phyloP scores from a whole-genome alignment of 1,284 basidiomycete genomes.

The Irpex sp. region DNA sequence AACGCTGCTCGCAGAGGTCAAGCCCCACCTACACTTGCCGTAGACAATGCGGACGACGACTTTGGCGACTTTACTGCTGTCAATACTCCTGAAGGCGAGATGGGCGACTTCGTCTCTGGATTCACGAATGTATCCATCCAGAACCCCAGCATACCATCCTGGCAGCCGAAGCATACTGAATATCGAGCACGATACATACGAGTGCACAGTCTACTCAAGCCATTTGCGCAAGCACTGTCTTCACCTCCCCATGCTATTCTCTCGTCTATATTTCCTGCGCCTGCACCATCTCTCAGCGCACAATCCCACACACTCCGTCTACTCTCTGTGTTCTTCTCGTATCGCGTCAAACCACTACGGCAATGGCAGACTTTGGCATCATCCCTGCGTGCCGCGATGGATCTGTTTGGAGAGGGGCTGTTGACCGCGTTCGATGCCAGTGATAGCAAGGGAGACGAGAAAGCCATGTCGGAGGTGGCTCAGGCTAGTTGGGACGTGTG shows the following conservation, averaged over 20 bases:
- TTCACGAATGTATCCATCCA: slow-evolving; percentile 28
- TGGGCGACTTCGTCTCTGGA: slow-evolving; percentile 66
- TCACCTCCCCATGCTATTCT: slow-evolving; percentile 67
- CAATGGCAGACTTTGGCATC: slow-evolving; percentile 67
- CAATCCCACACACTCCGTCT: slow-evolving; percentile 76
- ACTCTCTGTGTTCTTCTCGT: slow-evolving; percentile 80
- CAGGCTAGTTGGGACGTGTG: slow-evolving; percentile 88
- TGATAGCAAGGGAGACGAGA: slow-evolving; percentile 77
- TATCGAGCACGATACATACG: slow-evolving; percentile 66
- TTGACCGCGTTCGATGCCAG: slow-evolving; percentile 88
- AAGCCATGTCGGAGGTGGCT: slow-evolving; percentile 82
- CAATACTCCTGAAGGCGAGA: slow-evolving; percentile 49
- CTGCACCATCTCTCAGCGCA: slow-evolving; percentile 46
- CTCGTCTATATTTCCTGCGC: slow-evolving; percentile 56
- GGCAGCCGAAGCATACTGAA: slow-evolving; percentile 37
- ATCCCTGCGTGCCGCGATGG: slow-evolving; percentile 82
- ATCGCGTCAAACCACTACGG: slow-evolving; percentile 70
- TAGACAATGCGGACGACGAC: slow-evolving; percentile 72
- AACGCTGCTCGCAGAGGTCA: slow-evolving; percentile 42
- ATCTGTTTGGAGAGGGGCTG: slow-evolving; percentile 89
- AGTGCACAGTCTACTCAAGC: slow-evolving; percentile 72
- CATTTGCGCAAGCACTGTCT: slow-evolving; percentile 61
- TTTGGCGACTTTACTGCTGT: slow-evolving; percentile 89
- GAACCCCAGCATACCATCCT: slow-evolving; percentile 23
- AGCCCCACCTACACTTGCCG: slow-evolving; percentile 64